Conservation (phyloP, 2,329 filamentous ascomycete species). For the Verticillium nubilum region DNA sequence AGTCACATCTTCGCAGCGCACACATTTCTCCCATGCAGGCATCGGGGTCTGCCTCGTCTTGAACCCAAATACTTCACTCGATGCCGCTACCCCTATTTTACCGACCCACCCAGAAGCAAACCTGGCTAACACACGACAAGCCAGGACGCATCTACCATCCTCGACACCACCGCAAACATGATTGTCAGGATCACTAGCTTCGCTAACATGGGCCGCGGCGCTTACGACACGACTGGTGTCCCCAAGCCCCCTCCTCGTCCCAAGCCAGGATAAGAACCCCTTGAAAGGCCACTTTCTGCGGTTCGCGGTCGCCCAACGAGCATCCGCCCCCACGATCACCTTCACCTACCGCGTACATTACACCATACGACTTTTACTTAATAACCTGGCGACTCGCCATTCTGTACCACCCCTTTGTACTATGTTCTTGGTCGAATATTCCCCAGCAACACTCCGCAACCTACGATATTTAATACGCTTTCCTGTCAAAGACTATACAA, state of each 20-base stretch:
- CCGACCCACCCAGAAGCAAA: not conserved
- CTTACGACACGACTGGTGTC: conserved; percentile 46
- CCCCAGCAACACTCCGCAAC: conserved; percentile 10
- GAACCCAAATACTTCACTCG: not conserved
- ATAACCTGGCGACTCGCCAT: not conserved
- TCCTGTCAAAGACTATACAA: conserved; percentile 27
- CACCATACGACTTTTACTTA: not conserved
- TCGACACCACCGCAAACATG: conserved; percentile 23
- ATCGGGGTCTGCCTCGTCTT: not conserved
- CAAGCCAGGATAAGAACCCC: conserved; percentile 27
- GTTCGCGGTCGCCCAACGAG: not conserved
- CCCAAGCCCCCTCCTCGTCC: conserved; percentile 40
- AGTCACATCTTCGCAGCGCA: conserved; percentile 6
- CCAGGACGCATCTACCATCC: conserved; percentile 6
- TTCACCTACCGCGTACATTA: conserved; percentile 7
- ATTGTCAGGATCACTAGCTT: conserved; percentile 23
- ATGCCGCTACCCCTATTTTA: not conserved
- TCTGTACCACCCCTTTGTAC: not conserved
- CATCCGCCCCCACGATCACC: conserved; percentile 13
- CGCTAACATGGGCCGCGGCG: conserved; percentile 44
- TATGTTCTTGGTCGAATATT: conserved; percentile 7
- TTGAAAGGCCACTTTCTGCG: not conserved
- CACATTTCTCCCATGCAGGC: not conserved
- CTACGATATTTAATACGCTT: conserved; percentile 28
- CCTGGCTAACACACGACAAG: conserved; percentile 9